These are phyloP conservation scores for Huntiella bhutanensis DNA, from an alignment of 2,329 filamentous ascomycete genomes.

Conservation along the genomic window DNA sequence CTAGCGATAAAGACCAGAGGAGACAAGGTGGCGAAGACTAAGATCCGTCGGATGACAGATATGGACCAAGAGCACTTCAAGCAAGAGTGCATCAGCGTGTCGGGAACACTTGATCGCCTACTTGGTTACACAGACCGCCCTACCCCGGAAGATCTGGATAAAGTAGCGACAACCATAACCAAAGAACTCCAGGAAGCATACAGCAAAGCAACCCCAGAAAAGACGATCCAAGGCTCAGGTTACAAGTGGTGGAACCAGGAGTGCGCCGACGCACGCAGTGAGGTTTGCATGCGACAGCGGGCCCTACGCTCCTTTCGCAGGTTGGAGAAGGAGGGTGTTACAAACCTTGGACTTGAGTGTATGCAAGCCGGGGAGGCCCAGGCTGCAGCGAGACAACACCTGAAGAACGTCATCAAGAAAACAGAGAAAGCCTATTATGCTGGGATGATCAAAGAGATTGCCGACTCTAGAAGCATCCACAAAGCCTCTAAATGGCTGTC, in stretches of 20 bases:
- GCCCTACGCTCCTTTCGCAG: not conserved
- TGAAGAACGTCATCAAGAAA: not conserved
- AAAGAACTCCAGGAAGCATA: not conserved
- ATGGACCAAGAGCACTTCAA: not conserved
- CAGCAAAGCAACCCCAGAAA: not conserved
- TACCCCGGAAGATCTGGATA: not conserved
- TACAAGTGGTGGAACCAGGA: not conserved
- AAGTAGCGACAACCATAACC: not conserved
- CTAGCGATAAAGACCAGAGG: not conserved
- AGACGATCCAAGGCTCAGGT: not conserved
- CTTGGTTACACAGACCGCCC: not conserved
- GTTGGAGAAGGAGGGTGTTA: not conserved
- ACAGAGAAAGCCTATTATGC: not conserved
- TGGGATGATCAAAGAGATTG: not conserved
- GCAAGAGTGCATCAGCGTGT: not conserved
- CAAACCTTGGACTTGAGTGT: not conserved
- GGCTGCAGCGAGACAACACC: not conserved
- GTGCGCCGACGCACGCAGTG: not conserved
- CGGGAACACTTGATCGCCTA: not conserved
- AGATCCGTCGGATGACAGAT: not conserved
- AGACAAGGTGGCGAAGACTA: not conserved
- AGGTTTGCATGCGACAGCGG: not conserved
- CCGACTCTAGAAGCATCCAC: not conserved
- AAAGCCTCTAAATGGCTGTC: conserved; percentile 1
- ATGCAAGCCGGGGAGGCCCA: not conserved